Evolutionary conservation across 129 eudicot species (phyloP).

Genomic region (carrot (Daucus carota)): DH1_v3.0 NC_030388.2:30394501-30395000

Average conservation of each 20-base stretch:
- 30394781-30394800: slow-evolving; percentile 42
- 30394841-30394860: background rate
- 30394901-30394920: slow-evolving; percentile 92
- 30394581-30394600: background rate
- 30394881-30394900: slow-evolving; percentile 41
- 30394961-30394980: slow-evolving; percentile 48
- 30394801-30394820: background rate
- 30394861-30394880: background rate
- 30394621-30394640: slow-evolving; percentile 94
- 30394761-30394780: slow-evolving; percentile 46
- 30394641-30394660: slow-evolving; percentile 62
- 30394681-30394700: slow-evolving; percentile 71
- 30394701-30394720: slow-evolving; percentile 46
- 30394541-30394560: background rate
- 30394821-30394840: background rate
- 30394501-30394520: slow-evolving; percentile 75
- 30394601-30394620: slow-evolving; percentile 25
- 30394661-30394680: slow-evolving; percentile 77
- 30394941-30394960: slow-evolving; percentile 90
- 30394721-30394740: slow-evolving; percentile 45
- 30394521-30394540: background rate
- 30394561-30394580: background rate
- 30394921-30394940: slow-evolving; percentile 86
- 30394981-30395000: background rate
- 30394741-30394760: slow-evolving; percentile 52